Evolutionary conservation across 805 yeast genomes (phyloP).

Genomic region (Lipomyces kockii): DNA sequence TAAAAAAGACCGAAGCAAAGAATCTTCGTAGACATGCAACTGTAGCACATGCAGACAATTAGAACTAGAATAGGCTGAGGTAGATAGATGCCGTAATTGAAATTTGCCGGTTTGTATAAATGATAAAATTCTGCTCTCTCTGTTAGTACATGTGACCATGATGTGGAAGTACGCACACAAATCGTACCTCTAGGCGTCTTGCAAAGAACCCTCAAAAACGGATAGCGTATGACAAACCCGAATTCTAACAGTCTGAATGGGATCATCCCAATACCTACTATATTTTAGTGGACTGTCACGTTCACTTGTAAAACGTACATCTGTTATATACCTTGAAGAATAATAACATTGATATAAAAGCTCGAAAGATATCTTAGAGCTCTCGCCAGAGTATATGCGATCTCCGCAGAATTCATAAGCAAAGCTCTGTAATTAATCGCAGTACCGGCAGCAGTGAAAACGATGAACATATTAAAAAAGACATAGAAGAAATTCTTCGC

Average conservation of each 20-base stretch:
- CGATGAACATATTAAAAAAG: conserved; percentile 89
- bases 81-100: conserved; percentile 86
- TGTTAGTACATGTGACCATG: neutral
- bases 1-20: conserved; percentile 82
- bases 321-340: conserved; percentile 60
- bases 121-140: conserved; percentile 58
- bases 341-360: conserved; percentile 86
- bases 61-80: conserved; percentile 90
- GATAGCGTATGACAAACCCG: conserved; percentile 77
- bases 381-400: conserved; percentile 84
- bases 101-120: conserved; percentile 83
- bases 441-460: conserved; percentile 92
- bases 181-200: conserved; percentile 67
- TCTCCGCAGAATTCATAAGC: conserved; percentile 83
- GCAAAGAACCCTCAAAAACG: conserved; percentile 65
- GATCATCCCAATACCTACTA: conserved; percentile 67
- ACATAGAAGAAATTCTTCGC: conserved; percentile 93
- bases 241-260: conserved; percentile 84
- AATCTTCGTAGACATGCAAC: conserved; percentile 87
- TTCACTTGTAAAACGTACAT: neutral
- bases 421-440: conserved; percentile 80
- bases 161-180: neutral
- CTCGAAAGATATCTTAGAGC: conserved; percentile 78
- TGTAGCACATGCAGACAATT: conserved; percentile 82
- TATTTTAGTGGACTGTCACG: neutral